These are phyloP conservation scores for Myxozyma neotropica DNA, from an alignment of 805 yeast species.

Conservation along the genomic window DNA sequence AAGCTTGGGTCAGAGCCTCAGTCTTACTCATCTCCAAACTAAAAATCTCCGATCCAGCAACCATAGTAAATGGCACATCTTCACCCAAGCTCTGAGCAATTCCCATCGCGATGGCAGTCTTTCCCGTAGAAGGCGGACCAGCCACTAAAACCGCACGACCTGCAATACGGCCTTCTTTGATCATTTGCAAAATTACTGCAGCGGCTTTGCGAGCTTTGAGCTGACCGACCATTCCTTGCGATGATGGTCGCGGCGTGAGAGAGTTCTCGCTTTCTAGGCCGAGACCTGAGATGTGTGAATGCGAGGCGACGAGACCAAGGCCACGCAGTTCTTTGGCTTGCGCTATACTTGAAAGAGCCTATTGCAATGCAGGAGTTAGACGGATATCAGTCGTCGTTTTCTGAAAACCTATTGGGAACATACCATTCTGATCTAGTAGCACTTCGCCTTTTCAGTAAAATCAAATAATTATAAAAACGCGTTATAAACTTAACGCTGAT, in stretches of 20 bases:
- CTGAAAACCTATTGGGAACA: too few species aligned
- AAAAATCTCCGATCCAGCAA: constrained; percentile 92
- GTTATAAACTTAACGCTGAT: too few species aligned
- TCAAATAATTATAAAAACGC: too few species aligned
- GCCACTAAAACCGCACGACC: constrained; percentile 95
- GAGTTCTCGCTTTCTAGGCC: constrained; percentile 82
- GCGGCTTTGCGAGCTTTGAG: constrained; percentile 90
- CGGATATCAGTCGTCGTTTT: too few species aligned
- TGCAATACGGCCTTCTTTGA: constrained; percentile 90
- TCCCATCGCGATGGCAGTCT: constrained; percentile 98
- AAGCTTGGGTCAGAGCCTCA: constrained; percentile 94
- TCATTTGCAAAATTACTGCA: constrained; percentile 89
- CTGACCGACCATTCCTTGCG: constrained; percentile 98
- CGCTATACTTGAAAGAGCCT: constrained; percentile 41
- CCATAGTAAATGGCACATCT: constrained; percentile 92
- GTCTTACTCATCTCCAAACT: constrained; percentile 92
- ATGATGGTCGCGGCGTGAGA: constrained; percentile 74
- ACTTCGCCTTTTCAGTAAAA: too few species aligned
- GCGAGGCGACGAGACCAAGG: constrained; percentile 91
- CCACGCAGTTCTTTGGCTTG: constrained; percentile 56
- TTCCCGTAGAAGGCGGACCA: constrained; percentile 99
- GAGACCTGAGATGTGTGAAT: constrained; percentile 93
- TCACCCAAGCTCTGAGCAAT: constrained; percentile 51
- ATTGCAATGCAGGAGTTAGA: not conserved
- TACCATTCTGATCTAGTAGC: not conserved